Percentiles rank a stretch among this genome's conserved stretches.
Evolutionary conservation across 176 grass and related monocot species (phyloP).

Genomic region (Alopecurus myosuroides): DNA sequence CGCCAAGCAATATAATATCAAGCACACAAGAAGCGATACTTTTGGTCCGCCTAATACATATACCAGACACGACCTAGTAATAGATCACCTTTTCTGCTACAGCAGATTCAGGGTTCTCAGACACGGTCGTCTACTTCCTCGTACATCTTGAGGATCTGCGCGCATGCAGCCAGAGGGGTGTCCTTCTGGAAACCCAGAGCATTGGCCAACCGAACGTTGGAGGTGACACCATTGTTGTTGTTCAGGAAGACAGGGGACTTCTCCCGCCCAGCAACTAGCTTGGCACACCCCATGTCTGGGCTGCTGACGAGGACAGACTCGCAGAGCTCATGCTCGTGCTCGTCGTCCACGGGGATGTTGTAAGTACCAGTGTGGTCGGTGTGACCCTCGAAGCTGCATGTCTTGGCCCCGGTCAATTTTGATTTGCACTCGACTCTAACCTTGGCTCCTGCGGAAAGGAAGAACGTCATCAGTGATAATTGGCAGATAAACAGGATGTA

Average conservation of each 20-base stretch:
- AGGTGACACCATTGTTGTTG: slow-evolving; percentile 74
- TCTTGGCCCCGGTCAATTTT: slow-evolving; percentile 38
- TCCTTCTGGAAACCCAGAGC: slow-evolving; percentile 78
- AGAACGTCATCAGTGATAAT: background rate
- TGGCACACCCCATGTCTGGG: slow-evolving; percentile 49
- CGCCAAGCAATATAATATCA: background rate
- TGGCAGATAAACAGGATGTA: background rate
- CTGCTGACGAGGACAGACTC: slow-evolving; percentile 91
- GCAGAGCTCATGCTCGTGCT: slow-evolving; percentile 78
- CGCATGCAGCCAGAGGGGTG: slow-evolving; percentile 36
- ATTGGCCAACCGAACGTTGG: slow-evolving; percentile 62
- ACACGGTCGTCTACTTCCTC: slow-evolving; percentile 46
- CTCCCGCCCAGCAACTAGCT: slow-evolving; percentile 58
- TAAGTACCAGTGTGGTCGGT: slow-evolving; percentile 92
- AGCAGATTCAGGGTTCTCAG: background rate
- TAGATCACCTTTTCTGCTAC: background rate
- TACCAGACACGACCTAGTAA: background rate
- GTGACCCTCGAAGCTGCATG: slow-evolving; percentile 64
- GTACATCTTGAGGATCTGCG: slow-evolving; percentile 66
- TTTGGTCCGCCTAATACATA: slow-evolving; percentile 1
- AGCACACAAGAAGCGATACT: background rate
- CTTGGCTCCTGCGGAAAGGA: slow-evolving; percentile 60
- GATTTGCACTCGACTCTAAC: slow-evolving; percentile 78
- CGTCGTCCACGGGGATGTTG: slow-evolving; percentile 54
- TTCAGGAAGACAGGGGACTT: slow-evolving; percentile 84